A percentile compares a stretch with the other conserved stretches of the same genome.
phyloP scores from a whole-genome alignment of 352 stramenopile species.

The Ophiocytium majus region DNA sequence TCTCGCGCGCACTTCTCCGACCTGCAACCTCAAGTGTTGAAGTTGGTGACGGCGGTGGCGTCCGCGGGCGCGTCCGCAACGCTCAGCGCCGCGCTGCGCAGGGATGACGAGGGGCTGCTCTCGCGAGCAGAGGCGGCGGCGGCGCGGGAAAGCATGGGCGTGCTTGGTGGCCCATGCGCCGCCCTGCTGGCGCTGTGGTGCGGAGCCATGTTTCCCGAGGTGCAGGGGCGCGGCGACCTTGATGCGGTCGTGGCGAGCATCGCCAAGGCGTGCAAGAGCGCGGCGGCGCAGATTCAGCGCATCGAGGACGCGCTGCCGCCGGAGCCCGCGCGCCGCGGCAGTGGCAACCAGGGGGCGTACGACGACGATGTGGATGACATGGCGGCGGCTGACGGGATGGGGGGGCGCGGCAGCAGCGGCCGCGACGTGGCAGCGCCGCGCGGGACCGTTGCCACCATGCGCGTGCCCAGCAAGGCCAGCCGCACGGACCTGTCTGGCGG shows the following conservation, averaged over 20 bases:
- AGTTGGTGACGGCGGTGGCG: not conserved
- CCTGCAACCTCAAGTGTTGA: slow-evolving; percentile 15
- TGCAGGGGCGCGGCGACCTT: not conserved
- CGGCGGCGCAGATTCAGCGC: not conserved
- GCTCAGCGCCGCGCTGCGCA: not conserved
- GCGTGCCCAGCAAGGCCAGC: too few species aligned
- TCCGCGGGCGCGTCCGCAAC: slow-evolving; percentile 27
- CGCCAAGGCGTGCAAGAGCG: not conserved
- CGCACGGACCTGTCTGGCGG: too few species aligned
- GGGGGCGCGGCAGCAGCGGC: not conserved
- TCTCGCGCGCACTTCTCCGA: not conserved
- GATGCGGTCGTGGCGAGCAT: not conserved
- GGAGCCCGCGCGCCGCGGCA: not conserved
- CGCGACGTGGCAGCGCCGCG: not conserved
- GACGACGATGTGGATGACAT: not conserved
- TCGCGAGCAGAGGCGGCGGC: slow-evolving; percentile 13
- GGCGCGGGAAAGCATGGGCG: not conserved
- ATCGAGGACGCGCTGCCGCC: not conserved
- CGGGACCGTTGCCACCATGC: not conserved
- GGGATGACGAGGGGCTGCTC: not conserved
- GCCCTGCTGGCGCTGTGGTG: slow-evolving; percentile 33
- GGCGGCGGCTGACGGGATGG: not conserved
- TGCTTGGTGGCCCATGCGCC: slow-evolving; percentile 27
- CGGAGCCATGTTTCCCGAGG: slow-evolving; percentile 31
- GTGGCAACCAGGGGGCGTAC: not conserved